Conservation (phyloP, 495 filamentous ascomycete species). For the Beverwykella pulmonaria region DNA sequence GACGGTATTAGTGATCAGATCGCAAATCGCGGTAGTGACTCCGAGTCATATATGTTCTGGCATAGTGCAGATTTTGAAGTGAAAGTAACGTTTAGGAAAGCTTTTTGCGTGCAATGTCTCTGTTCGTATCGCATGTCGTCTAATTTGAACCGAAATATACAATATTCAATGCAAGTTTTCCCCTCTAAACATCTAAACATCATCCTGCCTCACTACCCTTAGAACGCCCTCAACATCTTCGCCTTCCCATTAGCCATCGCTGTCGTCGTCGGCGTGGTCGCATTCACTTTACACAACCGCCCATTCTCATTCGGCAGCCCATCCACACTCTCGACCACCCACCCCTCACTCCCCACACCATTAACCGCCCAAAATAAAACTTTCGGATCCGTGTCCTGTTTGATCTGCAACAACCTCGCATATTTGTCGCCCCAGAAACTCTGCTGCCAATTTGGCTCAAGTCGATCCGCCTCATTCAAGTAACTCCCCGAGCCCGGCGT, state of each 20-base stretch:
- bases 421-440: slow-evolving; percentile 34
- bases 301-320: slow-evolving; percentile 36
- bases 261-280: neutral
- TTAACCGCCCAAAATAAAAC: slow-evolving; percentile 28
- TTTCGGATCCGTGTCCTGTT: slow-evolving; percentile 24
- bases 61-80: no score
- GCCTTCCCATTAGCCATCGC: neutral
- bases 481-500: slow-evolving; percentile 28
- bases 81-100: no score
- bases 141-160: no score
- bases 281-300: slow-evolving; percentile 25
- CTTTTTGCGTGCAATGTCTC: no score
- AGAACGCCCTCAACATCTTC: neutral
- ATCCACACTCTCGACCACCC: slow-evolving; percentile 26
- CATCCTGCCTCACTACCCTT: no score
- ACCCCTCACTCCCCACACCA: slow-evolving; percentile 32
- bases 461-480: slow-evolving; percentile 35
- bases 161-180: no score
- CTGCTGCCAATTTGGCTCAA: slow-evolving; percentile 35
- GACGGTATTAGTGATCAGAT: no score
- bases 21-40: no score
- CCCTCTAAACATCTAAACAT: no score
- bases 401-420: slow-evolving; percentile 18
- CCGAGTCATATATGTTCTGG: no score
- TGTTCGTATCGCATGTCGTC: no score